Percentiles rank a stretch among this genome's conserved stretches.
phyloP scores from a whole-genome alignment of 1,284 basidiomycete genomes.

The Cerrena zonata region DNA sequence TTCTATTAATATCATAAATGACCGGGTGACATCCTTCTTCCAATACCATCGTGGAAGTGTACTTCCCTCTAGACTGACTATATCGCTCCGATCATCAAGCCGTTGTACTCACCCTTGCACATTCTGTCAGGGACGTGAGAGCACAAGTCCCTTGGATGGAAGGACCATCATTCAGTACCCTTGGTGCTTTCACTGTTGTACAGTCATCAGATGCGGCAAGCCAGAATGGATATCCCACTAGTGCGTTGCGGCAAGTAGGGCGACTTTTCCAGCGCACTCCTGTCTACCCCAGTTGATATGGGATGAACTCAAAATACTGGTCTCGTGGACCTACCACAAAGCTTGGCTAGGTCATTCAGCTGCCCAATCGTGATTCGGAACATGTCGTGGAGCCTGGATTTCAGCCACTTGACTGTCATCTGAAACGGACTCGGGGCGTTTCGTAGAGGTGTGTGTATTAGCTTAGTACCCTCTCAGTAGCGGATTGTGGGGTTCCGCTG shows the following conservation, averaged over 20 bases:
- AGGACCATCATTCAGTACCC: neutral
- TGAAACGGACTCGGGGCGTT: slow-evolving; percentile 3
- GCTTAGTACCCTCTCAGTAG: neutral
- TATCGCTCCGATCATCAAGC: neutral
- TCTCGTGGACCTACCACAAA: neutral
- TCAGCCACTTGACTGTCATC: neutral
- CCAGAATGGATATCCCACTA: neutral
- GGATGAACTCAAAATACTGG: neutral
- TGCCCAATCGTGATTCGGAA: neutral
- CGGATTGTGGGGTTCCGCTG: neutral
- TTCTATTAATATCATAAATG: neutral
- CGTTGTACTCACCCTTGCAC: neutral
- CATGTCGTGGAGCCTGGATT: neutral
- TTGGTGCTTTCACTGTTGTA: neutral
- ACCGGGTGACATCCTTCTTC: neutral
- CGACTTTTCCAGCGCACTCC: neutral
- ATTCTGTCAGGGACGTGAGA: neutral
- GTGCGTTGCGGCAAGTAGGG: neutral
- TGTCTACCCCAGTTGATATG: neutral
- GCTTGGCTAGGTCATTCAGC: neutral
- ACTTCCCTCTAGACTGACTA: neutral
- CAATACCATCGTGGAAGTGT: neutral
- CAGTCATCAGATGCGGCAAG: neutral
- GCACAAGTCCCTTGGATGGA: neutral
- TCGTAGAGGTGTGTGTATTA: neutral